Evolutionary conservation across 1,139 yeast species (phyloP).

Genomic region (Hansenula sp.): DNA sequence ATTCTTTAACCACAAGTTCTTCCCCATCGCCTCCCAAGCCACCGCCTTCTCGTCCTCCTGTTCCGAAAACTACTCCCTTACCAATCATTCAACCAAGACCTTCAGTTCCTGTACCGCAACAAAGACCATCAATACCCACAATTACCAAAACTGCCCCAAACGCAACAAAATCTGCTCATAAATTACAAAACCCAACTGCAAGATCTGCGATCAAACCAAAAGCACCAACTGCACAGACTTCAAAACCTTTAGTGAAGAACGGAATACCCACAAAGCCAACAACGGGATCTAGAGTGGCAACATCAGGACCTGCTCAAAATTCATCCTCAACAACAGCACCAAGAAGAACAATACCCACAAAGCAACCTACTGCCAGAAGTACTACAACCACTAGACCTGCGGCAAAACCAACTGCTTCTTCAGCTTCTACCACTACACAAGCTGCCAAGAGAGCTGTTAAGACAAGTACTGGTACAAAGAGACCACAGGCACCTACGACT

Average conservation of each 20-base stretch:
- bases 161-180: slow-evolving; percentile 1
- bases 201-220: slow-evolving; percentile 1
- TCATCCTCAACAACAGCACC: background rate
- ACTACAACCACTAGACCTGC: background rate
- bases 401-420: slow-evolving; percentile 1
- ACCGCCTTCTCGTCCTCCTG: slow-evolving; percentile 8
- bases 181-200: slow-evolving; percentile 1
- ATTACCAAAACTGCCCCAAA: slow-evolving; percentile 4
- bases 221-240: background rate
- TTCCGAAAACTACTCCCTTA: slow-evolving; percentile 11
- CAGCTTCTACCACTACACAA: slow-evolving; percentile 5
- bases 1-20: background rate
- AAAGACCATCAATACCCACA: background rate
- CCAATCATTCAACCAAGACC: slow-evolving; percentile 9
- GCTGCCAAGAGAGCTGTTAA: background rate
- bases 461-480: background rate
- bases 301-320: background rate
- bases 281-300: background rate
- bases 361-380: too few relatives aligned
- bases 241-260: background rate
- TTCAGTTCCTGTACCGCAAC: slow-evolving; percentile 8
- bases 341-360: background rate
- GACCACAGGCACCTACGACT: slow-evolving; percentile 3
- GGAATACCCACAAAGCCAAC: slow-evolving; percentile 1
- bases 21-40: slow-evolving; percentile 5